These are phyloP conservation scores for Neonectria faginata DNA, from an alignment of 2,329 filamentous ascomycete species.

Conservation along the genomic window DNA sequence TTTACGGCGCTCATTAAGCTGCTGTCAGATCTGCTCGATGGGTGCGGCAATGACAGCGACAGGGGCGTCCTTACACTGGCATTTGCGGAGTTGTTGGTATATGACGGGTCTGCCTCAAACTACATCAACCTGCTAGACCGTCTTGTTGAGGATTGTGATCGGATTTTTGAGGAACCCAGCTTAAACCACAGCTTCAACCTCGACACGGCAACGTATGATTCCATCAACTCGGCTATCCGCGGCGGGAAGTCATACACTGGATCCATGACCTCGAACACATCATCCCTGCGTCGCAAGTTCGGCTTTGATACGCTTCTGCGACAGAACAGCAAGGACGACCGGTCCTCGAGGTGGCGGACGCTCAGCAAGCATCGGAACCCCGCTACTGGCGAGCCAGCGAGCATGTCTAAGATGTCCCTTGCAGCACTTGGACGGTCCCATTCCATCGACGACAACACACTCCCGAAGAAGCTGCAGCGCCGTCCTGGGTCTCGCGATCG, in stretches of 20 bases:
- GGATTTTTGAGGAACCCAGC: constrained; percentile 79
- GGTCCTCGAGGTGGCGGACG: constrained; percentile 85
- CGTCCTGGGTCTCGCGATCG: constrained; percentile 70
- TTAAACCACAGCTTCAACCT: constrained; percentile 55
- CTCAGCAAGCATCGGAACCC: constrained; percentile 82
- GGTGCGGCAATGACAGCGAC: constrained; percentile 91
- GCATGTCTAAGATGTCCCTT: constrained; percentile 74
- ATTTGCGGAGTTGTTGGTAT: constrained; percentile 87
- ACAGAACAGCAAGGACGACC: constrained; percentile 82
- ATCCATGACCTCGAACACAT: constrained; percentile 86
- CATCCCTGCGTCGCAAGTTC: constrained; percentile 86
- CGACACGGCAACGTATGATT: constrained; percentile 64
- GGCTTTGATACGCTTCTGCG: constrained; percentile 81
- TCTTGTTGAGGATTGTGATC: constrained; percentile 88
- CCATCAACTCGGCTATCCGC: constrained; percentile 66
- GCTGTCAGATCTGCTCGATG: constrained; percentile 87
- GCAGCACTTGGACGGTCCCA: constrained; percentile 75
- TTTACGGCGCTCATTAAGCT: constrained; percentile 87
- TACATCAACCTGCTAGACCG: constrained; percentile 91
- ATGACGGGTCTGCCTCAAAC: constrained; percentile 79
- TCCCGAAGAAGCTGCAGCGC: constrained; percentile 51
- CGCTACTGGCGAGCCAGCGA: constrained; percentile 70
- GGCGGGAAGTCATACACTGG: constrained; percentile 73
- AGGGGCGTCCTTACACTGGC: constrained; percentile 87
- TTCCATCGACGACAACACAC: constrained; percentile 78